Evolutionary conservation across 495 filamentous ascomycete species (phyloP), one percentile per base, ranked within the genome.

Genomic region (Rhypophila decipiens): DNA sequence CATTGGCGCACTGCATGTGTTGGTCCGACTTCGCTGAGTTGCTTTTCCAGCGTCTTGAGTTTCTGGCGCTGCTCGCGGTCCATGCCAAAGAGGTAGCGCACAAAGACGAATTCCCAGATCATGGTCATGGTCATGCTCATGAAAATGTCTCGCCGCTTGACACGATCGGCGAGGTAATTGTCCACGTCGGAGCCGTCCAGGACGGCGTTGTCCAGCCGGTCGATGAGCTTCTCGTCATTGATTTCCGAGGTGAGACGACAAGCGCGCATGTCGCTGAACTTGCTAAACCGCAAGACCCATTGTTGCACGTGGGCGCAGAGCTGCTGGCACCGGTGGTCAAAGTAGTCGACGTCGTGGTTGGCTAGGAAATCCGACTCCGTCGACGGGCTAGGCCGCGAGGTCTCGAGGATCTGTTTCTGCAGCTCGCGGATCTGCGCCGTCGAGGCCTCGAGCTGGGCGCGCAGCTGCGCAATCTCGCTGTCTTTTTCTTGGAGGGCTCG

Each of bases 91-190:
- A 98, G 80, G 60, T 97, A 98, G 46, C 94, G 84, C 10, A 90
- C 95, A 65, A 98, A 98, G 60, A 98, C 83, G 58, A 87, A 95
- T 61, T 97, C 91, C 88, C 89, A 96, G 29, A 97, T 80, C 87
- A 98, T 95, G 37, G 83, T 90, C 89, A 96, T 97, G 52, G 89
- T 84, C 54, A 97, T 86, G 20, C 87, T 90, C 86, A 96, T 95
- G 70, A 97, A 94, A 27, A 96, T 85, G 68, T 96, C 88, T 29
- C 89, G 81, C 42, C 93, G 82, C 49, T 79, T 79, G 43, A 93
- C 84, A 36, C 94, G 85, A 59, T 97, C 94, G 50, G 75, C 75
- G 11, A 98, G 80, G 61, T 90, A 90, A 42, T 69, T 69, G 56
- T 97, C 87, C 19, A 91, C 87, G 58, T 96, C 90, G 27, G 88